Evolutionary conservation across 306 rosid species (phyloP).

Genomic region (Rosa persica): DNA sequence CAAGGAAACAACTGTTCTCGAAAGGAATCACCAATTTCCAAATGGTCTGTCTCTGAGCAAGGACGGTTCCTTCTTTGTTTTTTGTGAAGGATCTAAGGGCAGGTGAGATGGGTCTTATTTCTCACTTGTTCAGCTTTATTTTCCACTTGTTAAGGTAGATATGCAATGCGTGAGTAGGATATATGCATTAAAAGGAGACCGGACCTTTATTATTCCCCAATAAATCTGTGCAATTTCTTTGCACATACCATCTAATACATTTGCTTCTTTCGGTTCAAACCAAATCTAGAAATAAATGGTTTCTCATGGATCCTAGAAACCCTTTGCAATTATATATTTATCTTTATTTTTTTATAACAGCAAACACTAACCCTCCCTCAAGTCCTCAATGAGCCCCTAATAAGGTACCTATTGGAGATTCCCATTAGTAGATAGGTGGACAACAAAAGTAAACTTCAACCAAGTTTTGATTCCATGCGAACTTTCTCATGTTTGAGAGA

Average conservation of each 20-base stretch:
- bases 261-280: background rate
- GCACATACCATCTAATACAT: background rate
- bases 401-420: background rate
- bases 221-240: background rate
- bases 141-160: background rate
- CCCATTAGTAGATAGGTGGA: background rate
- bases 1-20: slow-evolving; percentile 79
- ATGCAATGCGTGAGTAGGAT: background rate
- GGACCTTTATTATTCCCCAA: background rate
- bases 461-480: background rate
- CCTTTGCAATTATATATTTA: background rate
- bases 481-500: background rate
- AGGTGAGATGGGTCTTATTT: slow-evolving; percentile 48
- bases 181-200: background rate
- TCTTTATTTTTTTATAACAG: background rate
- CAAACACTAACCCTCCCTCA: background rate
- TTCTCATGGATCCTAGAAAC: background rate
- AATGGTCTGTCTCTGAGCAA: slow-evolving; percentile 92
- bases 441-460: background rate
- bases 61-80: slow-evolving; percentile 81
- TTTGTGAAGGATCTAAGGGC: slow-evolving; percentile 69
- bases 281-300: background rate
- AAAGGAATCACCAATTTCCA: slow-evolving; percentile 69
- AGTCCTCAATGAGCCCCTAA: background rate
- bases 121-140: background rate